phyloP scores from a whole-genome alignment of 1,139 yeast species.

The Zygosaccharomyces pseudobailii region DNA sequence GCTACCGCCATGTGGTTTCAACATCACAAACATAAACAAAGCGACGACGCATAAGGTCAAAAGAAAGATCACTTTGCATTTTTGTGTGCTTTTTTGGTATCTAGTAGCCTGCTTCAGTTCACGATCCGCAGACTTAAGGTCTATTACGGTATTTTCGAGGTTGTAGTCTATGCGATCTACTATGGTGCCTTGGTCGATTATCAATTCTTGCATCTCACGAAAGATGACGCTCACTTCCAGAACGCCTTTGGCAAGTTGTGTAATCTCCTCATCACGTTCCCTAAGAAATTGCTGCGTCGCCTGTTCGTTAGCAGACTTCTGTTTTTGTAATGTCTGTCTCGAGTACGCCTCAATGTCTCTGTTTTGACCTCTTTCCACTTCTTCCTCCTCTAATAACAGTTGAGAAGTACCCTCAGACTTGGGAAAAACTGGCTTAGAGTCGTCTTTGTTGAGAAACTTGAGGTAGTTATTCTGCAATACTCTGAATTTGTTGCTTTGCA shows the following conservation, averaged over 20 bases:
- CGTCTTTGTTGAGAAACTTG: slow-evolving; percentile 66
- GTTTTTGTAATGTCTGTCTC: slow-evolving; percentile 41
- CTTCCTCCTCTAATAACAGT: slow-evolving; percentile 38
- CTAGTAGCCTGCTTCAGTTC: slow-evolving; percentile 71
- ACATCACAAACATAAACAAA: slow-evolving; percentile 62
- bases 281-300: slow-evolving; percentile 39
- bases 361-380: slow-evolving; percentile 36
- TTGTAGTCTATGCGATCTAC: slow-evolving; percentile 92
- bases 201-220: slow-evolving; percentile 85
- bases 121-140: slow-evolving; percentile 70
- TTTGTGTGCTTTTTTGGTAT: slow-evolving; percentile 84
- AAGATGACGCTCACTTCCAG: slow-evolving; percentile 89
- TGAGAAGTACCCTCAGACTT: slow-evolving; percentile 22
- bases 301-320: slow-evolving; percentile 36
- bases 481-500: slow-evolving; percentile 68
- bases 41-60: slow-evolving; percentile 67
- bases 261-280: slow-evolving; percentile 84
- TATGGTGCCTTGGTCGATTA: slow-evolving; percentile 92
- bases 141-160: slow-evolving; percentile 69
- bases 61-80: slow-evolving; percentile 80
- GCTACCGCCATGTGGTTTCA: slow-evolving; percentile 49
- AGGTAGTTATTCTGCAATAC: slow-evolving; percentile 86
- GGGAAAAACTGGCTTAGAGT: slow-evolving; percentile 41
- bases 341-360: slow-evolving; percentile 42
- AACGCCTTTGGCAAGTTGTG: slow-evolving; percentile 88